These are phyloP conservation scores for Pichiaceae sp. DNA, from an alignment of 1,139 yeast species.

Conservation along the genomic window DNA sequence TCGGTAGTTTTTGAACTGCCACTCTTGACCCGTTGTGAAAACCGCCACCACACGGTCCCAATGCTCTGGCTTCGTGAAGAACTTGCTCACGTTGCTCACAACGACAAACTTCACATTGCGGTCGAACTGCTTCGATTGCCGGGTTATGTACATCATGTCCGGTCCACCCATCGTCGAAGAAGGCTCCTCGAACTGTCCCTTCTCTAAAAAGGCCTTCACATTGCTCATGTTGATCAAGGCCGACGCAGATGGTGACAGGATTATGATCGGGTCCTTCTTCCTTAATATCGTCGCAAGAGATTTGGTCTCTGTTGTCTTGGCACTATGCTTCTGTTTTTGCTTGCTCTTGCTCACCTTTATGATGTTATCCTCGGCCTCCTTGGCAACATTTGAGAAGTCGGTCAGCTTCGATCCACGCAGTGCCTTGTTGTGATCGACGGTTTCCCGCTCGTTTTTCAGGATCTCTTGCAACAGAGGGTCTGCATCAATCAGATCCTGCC, in stretches of 20 bases:
- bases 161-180: slow-evolving; percentile 18
- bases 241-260: slow-evolving; percentile 92
- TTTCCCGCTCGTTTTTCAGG: slow-evolving; percentile 51
- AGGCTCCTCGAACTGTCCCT: slow-evolving; percentile 51
- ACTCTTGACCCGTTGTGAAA: slow-evolving; percentile 91
- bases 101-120: slow-evolving; percentile 58
- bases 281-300: slow-evolving; percentile 3
- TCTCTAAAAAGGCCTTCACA: slow-evolving; percentile 73
- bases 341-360: slow-evolving; percentile 15
- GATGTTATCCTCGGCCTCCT: slow-evolving; percentile 61
- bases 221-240: slow-evolving; percentile 76
- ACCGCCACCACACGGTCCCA: slow-evolving; percentile 97
- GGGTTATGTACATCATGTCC: slow-evolving; percentile 45
- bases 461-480: slow-evolving; percentile 55
- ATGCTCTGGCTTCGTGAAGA: slow-evolving; percentile 90
- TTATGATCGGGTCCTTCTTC: slow-evolving; percentile 76
- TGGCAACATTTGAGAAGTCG: slow-evolving; percentile 65
- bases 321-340: neutral
- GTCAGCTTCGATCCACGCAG: slow-evolving; percentile 71
- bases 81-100: slow-evolving; percentile 81
- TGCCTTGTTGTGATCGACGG: slow-evolving; percentile 72
- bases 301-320: neutral
- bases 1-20: slow-evolving; percentile 91
- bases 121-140: slow-evolving; percentile 48
- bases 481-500: slow-evolving; percentile 24